Evolutionary conservation across 805 yeast species (phyloP).

Genomic region (Groenewaldozyma tartarivorans): DNA sequence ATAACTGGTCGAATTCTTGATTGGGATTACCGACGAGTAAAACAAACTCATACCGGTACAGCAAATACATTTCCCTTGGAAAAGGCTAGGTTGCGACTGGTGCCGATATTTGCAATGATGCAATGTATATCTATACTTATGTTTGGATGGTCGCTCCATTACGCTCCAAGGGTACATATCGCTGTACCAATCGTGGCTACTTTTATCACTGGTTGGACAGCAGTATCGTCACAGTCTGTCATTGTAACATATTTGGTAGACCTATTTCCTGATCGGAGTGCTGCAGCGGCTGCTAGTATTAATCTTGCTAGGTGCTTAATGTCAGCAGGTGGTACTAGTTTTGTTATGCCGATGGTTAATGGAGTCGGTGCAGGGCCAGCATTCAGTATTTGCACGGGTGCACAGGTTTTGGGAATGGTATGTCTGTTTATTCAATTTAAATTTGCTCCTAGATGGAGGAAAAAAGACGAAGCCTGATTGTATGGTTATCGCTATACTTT

Average conservation of each 20-base stretch:
- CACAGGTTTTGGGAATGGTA: conserved; percentile 10
- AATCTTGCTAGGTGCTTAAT: conserved; percentile 66
- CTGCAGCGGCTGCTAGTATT: conserved; percentile 64
- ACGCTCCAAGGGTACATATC: conserved; percentile 35
- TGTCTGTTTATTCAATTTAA: no score
- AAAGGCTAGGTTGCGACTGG: no score
- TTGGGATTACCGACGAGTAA: no score
- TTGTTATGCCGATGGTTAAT: conserved; percentile 48
- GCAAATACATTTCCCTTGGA: no score
- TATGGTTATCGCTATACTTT: no score
- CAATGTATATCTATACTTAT: no score
- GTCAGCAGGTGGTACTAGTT: conserved; percentile 64
- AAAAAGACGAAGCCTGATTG: no score
- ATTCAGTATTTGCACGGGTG: conserved; percentile 55
- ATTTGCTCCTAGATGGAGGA: no score
- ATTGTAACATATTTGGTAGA: conserved; percentile 60
- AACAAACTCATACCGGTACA: no score
- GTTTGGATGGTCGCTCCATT: conserved; percentile 67
- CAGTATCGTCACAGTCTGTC: conserved; percentile 48
- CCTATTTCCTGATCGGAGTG: conserved; percentile 56
- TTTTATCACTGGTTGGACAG: conserved; percentile 46
- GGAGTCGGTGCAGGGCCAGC: conserved; percentile 65
- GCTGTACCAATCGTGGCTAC: conserved; percentile 51
- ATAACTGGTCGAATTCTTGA: no score
- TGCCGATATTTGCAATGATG: no score